These are phyloP conservation scores for Cladosporium velox DNA, from an alignment of 2,329 filamentous ascomycete genomes.

Conservation along the genomic window DNA sequence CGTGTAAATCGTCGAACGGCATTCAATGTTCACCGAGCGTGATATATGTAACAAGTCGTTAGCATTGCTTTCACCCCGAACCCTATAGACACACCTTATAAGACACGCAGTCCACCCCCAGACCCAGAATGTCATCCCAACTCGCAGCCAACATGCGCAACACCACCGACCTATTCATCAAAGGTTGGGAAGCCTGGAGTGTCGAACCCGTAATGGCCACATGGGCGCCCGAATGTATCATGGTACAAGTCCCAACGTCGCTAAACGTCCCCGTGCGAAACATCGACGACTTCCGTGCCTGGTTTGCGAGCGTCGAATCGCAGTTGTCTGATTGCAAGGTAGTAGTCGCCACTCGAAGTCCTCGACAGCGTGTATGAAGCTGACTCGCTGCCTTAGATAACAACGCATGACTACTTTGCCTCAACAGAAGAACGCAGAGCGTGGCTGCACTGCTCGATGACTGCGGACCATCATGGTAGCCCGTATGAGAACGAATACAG, in stretches of 20 bases:
- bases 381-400: constrained; percentile 10
- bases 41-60: not conserved
- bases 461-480: not conserved
- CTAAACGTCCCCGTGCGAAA: not conserved
- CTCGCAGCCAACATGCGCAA: constrained; percentile 9
- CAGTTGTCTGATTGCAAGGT: constrained; percentile 2
- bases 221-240: constrained; percentile 13
- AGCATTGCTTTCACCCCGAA: not conserved
- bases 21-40: not conserved
- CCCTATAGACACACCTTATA: not conserved
- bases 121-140: not conserved
- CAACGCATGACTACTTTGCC: constrained; percentile 12
- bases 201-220: constrained; percentile 13
- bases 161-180: constrained; percentile 8
- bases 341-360: too few species aligned
- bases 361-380: not conserved
- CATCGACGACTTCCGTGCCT: constrained; percentile 12
- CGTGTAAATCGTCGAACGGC: not conserved
- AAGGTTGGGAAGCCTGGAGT: constrained; percentile 9
- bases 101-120: not conserved
- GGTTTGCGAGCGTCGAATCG: not conserved
- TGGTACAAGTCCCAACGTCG: constrained; percentile 7
- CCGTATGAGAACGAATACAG: constrained; percentile 15
- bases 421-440: constrained; percentile 10
- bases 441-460: constrained; percentile 9